phyloP scores from a whole-genome alignment of 192 early-diverging fungal species.

The Coemansia sp. region DNA sequence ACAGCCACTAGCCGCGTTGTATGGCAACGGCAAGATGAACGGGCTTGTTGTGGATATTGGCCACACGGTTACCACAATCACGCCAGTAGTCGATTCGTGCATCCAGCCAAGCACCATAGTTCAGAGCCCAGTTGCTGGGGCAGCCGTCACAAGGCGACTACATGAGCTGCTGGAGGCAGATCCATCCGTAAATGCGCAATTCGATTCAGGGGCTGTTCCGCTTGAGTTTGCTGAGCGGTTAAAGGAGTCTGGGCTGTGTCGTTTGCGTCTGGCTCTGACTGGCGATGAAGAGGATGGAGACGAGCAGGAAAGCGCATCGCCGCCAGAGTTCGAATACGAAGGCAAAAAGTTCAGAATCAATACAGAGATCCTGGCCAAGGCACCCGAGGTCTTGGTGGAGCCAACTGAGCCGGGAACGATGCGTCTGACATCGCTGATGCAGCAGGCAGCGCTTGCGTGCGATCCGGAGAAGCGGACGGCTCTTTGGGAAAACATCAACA shows the following conservation, averaged over 20 bases:
- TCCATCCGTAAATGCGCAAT: slow-evolving; percentile 38
- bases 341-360: slow-evolving; percentile 56
- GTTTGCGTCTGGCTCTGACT: slow-evolving; percentile 17
- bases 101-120: slow-evolving; percentile 63
- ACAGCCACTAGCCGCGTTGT: slow-evolving; percentile 80
- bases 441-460: slow-evolving; percentile 64
- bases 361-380: slow-evolving; percentile 18
- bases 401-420: slow-evolving; percentile 54
- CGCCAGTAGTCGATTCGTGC: slow-evolving; percentile 76
- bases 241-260: slow-evolving; percentile 58
- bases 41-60: slow-evolving; percentile 94
- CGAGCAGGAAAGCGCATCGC: slow-evolving; percentile 20
- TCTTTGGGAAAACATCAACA: slow-evolving; percentile 82
- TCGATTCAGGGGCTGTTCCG: slow-evolving; percentile 53
- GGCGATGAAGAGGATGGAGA: slow-evolving; percentile 9
- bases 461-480: slow-evolving; percentile 73
- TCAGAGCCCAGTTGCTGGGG: slow-evolving; percentile 69
- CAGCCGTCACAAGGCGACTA: slow-evolving; percentile 67
- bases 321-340: slow-evolving; percentile 58
- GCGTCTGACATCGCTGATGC: slow-evolving; percentile 57
- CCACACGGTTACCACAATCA: slow-evolving; percentile 77
- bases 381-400: slow-evolving; percentile 69
- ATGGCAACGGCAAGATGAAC: slow-evolving; percentile 72
- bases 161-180: slow-evolving; percentile 63
- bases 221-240: slow-evolving; percentile 58